Evolutionary conservation across 1,139 yeast species (phyloP), one percentile per base, ranked within the genome.

Genomic region (Yamadazyma mexicana): DNA sequence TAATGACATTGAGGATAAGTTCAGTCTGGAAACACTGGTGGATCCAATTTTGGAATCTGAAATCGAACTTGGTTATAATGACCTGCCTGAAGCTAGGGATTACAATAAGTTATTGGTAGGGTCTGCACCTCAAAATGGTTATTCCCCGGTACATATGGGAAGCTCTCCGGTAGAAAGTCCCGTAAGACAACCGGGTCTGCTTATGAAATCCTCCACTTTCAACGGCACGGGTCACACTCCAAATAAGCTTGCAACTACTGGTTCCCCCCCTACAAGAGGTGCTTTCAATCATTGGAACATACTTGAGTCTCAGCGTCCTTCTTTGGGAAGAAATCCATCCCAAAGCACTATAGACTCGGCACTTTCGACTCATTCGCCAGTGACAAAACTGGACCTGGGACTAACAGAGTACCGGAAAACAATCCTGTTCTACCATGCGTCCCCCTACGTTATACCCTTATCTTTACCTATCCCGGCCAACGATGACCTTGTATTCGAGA

Each of bases 381-480:
- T 39, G 3, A 42, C 40, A 18, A 38, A 36, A 22, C 38, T 38
- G 28, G 48, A 43, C 15, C 28, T 30, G 10, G 25, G 25, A 14
- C 35, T 37, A 1, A 14, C 43, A 4, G 47, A 46, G 24, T 26
- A 36, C 12, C 35, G 52, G 38, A 47, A 48, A 39, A 42, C 46
- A 9, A 39, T 48, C 37, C 37, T 49, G 42, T 53, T 61, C 1
- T 46, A 49, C 27, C 53, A 60, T 39, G 52, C 63, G 1, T 65
- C 77, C 0, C 78, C 82, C 0, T 73, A 66, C 49, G 51, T 73
- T n/a, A 60, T 75, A 1, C 74, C 79, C 1, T 56, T 73, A 4
- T 58, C 66, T 4, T 44, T 77, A 2, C 77, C 77, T 1, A 45
- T 77, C 2, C 66, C 74, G 1, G 55, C 61, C 31, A 71, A 68